Percentiles rank a stretch among this genome's conserved stretches.
These are phyloP conservation scores for Coprinopsis cinerea DNA, from an alignment of 768 basidiomycete species.

Conservation along the genomic window DNA sequence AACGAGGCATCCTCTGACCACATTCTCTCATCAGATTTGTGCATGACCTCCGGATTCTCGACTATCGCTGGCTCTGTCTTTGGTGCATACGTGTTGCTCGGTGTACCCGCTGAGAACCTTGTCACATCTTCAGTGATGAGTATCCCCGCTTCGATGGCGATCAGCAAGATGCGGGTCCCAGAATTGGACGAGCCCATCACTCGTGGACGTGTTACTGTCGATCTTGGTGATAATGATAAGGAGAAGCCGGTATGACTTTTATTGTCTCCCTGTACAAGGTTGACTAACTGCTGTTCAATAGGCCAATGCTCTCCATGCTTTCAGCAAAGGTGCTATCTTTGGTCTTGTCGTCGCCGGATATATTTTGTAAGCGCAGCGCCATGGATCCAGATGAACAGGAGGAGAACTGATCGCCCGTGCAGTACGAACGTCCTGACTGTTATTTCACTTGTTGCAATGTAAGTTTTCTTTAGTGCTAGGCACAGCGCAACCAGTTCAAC, in stretches of 20 bases:
- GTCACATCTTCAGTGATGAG: constrained; percentile 91
- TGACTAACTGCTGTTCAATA: constrained; percentile 14
- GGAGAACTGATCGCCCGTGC: background rate
- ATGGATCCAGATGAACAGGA: background rate
- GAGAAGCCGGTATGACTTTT: constrained; percentile 39
- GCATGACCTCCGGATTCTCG: constrained; percentile 91
- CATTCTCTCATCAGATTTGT: constrained; percentile 40
- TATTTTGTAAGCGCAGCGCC: constrained; percentile 52
- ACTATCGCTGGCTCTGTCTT: constrained; percentile 92
- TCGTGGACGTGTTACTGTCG: constrained; percentile 72
- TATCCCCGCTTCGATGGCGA: constrained; percentile 91
- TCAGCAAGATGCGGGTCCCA: constrained; percentile 82
- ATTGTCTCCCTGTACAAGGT: background rate
- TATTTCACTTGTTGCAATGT: constrained; percentile 68
- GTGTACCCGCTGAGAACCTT: constrained; percentile 73
- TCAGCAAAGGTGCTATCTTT: constrained; percentile 78
- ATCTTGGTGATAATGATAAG: constrained; percentile 61
- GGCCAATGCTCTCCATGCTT: constrained; percentile 85
- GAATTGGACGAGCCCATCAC: constrained; percentile 85
- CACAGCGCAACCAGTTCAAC: background rate
- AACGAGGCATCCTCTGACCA: background rate
- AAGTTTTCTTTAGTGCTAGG: constrained; percentile 13
- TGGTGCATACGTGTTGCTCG: constrained; percentile 73
- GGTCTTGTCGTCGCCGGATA: constrained; percentile 85
- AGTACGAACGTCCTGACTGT: constrained; percentile 84